Evolutionary conservation across 495 filamentous ascomycete species (phyloP), one percentile per base, ranked within the genome.

Genomic region (Daldinia decipiens): DNA sequence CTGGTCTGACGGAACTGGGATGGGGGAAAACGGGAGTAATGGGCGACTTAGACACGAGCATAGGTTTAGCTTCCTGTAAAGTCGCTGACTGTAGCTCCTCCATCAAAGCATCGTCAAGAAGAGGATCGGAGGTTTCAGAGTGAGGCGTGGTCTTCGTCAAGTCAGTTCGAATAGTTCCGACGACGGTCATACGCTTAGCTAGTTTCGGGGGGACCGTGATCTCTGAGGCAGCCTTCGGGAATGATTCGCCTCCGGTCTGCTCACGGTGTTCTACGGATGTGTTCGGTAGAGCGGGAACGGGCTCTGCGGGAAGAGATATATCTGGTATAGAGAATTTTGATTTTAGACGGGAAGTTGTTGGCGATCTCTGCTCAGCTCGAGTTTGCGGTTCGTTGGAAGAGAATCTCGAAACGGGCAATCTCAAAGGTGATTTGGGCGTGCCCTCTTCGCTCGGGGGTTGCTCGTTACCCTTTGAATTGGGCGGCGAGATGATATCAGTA

Each of bases 91-190:
- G 91, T 57, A 97, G 82, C 82, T 97, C 93, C 64, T 95, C 91
- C 88, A 97, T 91, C 71, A 97, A 90, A 34, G 90, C 92, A 78
- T 97, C 93, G 77, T 96, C 92, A 6, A 94, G 32, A 87, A 85
- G 62, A 90, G 86, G 71, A 89, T 87, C 71, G 19, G 70, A 65
- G 19, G 88, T 87, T 68, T 90, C 85, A 3, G 89, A 88, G 67
- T 84, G 83, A 26, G 87, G 82, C 27, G 79, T 82, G 24, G 86
- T 87, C 45, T 76, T 78, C 8, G 64, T 40, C 5, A 85, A 40
- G 54, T 82, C 79, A 5, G 84, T 86, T 58, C 83, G 80, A 65
- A 91, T 90, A 11, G 86, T 85, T 62, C 88, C 87, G 21, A 89
- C 72, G 62, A 79, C 68, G 59, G 77, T 76, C 75, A 79, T 85